Conservation (phyloP, 495 filamentous ascomycete genomes). For the Jackrogersella multiformis region DNA sequence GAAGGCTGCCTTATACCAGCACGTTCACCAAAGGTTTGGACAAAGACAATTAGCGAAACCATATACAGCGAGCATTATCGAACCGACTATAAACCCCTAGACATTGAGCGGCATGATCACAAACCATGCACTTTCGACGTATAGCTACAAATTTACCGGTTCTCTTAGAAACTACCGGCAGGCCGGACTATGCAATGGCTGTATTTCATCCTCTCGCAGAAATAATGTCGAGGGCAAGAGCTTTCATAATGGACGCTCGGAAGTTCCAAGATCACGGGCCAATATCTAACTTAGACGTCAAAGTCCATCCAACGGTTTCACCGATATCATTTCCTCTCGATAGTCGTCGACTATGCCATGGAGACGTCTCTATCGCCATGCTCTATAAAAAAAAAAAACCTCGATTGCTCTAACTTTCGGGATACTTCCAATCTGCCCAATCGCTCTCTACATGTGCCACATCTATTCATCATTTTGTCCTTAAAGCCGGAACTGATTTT, state of each 20-base stretch:
- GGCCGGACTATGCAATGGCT: constrained; percentile 20
- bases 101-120: constrained; percentile 32
- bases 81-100: constrained; percentile 28
- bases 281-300: constrained; percentile 10
- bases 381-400: neutral
- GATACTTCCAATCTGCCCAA: neutral
- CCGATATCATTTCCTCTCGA: neutral
- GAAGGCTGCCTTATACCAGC: constrained; percentile 20
- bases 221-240: constrained; percentile 18
- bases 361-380: neutral
- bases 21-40: constrained; percentile 35
- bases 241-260: constrained; percentile 18
- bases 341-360: neutral
- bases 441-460: constrained; percentile 5
- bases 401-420: constrained; percentile 17
- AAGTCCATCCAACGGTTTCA: neutral
- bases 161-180: constrained; percentile 15
- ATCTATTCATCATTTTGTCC: constrained; percentile 7
- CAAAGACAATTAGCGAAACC: constrained; percentile 36
- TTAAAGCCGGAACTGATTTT: constrained; percentile 34
- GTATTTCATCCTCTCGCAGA: constrained; percentile 22
- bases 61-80: constrained; percentile 22
- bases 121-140: constrained; percentile 22
- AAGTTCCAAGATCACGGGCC: constrained; percentile 13
- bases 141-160: constrained; percentile 18